Percentiles rank a stretch among this genome's conserved stretches.
These are phyloP conservation scores for Penicillium lividum DNA, from an alignment of 495 filamentous ascomycete genomes.

Conservation along the genomic window DNA sequence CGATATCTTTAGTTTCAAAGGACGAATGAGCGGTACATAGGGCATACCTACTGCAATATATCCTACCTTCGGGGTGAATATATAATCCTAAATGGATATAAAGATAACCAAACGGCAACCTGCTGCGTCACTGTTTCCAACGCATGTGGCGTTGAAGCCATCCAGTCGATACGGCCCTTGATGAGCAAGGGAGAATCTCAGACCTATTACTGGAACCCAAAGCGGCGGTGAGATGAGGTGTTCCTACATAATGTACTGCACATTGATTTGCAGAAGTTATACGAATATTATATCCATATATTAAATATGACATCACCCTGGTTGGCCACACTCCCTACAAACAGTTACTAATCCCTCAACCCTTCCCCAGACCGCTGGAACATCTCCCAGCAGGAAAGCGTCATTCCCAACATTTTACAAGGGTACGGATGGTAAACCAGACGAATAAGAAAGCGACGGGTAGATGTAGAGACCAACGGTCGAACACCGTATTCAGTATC, in stretches of 20 bases:
- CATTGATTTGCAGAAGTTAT: background rate
- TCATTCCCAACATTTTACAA: background rate
- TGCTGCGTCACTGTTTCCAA: background rate
- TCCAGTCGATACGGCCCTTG: background rate
- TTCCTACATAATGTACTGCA: background rate
- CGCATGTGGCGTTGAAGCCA: background rate
- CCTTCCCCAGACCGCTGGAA: constrained; percentile 2
- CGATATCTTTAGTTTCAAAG: too few species aligned
- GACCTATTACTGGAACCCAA: background rate
- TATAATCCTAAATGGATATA: too few species aligned
- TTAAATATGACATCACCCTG: background rate
- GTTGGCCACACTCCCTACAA: background rate
- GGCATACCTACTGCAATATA: too few species aligned
- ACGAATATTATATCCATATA: background rate
- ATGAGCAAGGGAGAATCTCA: background rate
- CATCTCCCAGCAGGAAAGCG: background rate
- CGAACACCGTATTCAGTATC: background rate
- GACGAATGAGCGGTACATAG: too few species aligned
- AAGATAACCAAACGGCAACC: background rate
- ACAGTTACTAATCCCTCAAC: constrained; percentile 1
- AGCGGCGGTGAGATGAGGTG: background rate
- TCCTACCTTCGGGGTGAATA: too few species aligned
- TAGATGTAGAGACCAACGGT: background rate
- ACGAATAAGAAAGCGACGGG: constrained; percentile 1
- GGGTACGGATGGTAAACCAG: background rate